These are phyloP conservation scores for Dryas integrifolia DNA, from an alignment of 331 rosid genomes.

Conservation along the genomic window DNA sequence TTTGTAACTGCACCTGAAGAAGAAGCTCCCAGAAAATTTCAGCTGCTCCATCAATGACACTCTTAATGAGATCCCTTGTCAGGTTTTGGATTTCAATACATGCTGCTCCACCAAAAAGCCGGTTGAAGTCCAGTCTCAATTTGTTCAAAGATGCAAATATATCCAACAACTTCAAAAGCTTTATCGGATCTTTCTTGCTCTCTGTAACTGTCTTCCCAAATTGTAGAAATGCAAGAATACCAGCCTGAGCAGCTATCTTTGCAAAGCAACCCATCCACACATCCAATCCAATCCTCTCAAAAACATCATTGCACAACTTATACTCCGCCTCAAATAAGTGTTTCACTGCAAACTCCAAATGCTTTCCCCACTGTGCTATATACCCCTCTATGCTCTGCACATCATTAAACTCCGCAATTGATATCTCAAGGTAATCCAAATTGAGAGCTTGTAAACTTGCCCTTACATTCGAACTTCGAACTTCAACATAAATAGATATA, in stretches of 20 bases:
- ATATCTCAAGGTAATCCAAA: constrained; percentile 92
- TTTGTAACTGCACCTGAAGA: constrained; percentile 80
- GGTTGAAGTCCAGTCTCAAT: constrained; percentile 85
- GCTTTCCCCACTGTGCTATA: constrained; percentile 91
- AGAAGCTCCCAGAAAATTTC: constrained; percentile 93
- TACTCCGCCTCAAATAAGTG: constrained; percentile 95
- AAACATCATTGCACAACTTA: constrained; percentile 93
- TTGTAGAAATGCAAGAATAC: constrained; percentile 91
- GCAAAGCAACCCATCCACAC: constrained; percentile 98
- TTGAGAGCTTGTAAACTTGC: constrained; percentile 83
- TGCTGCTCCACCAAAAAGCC: constrained; percentile 90
- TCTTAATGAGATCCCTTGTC: constrained; percentile 95
- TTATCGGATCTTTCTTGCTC: constrained; percentile 93
- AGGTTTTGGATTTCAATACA: constrained; percentile 84
- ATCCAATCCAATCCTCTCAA: constrained; percentile 83
- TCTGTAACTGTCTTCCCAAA: constrained; percentile 92
- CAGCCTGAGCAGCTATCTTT: constrained; percentile 92
- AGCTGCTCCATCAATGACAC: constrained; percentile 86
- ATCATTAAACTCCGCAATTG: constrained; percentile 84
- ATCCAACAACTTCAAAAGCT: constrained; percentile 84
- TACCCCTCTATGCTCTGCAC: constrained; percentile 91
- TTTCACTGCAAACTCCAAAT: constrained; percentile 97
- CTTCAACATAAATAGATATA: constrained; percentile 76
- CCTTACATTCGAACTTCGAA: constrained; percentile 82
- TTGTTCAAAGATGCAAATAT: constrained; percentile 90